Base-by-base conservation (phyloP, 1,139 yeast species). In the Martiniozyma asiatica region DNA sequence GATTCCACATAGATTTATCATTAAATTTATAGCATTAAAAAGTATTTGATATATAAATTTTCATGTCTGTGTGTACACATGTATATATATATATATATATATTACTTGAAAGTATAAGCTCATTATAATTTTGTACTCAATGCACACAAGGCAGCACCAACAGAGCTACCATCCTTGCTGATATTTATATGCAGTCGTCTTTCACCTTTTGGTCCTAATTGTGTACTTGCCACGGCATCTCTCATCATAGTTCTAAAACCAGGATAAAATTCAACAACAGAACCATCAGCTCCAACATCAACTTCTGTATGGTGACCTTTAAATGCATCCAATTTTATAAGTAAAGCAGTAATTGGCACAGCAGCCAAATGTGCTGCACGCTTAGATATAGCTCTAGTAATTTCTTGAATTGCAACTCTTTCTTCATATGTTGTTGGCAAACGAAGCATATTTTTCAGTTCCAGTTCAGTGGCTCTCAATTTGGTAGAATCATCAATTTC, bases 91-190 rank as follows among this genome's bases (percentile, higher is more conserved):
- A 19, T 19, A 19, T 8, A 8, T 19, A 9, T 19, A 19, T 19
- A n/a, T n/a, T n/a, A n/a, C n/a, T n/a, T n/a, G n/a, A n/a, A n/a
- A n/a, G n/a, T n/a, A n/a, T n/a, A n/a, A n/a, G n/a, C n/a, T n/a
- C n/a, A n/a, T 27, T 14, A 27, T 10, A 27, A n/a, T 12, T 19
- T 19, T 20, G 38, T 45, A 30, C 50, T 43, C 29, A 63, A 45
- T 5, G 96, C 96, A 58, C 94, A 81, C 38, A 87, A 64, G 1
- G 96, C 96, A 31, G 96, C 96, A 42, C 97, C 97, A 25, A 85
- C 94, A 38, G 95, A 94, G 36, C 92, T 76, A 28, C 97, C 97
- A 50, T 87, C 97, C 52, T 82, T 80, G 24, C 95, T 92, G 43
- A 85, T 75, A 40, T 73, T 76, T 41, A 87, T 60, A 41, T 71